Conservation (phyloP, 2,329 filamentous ascomycete genomes). For the Beauveria bassiana region DNA sequence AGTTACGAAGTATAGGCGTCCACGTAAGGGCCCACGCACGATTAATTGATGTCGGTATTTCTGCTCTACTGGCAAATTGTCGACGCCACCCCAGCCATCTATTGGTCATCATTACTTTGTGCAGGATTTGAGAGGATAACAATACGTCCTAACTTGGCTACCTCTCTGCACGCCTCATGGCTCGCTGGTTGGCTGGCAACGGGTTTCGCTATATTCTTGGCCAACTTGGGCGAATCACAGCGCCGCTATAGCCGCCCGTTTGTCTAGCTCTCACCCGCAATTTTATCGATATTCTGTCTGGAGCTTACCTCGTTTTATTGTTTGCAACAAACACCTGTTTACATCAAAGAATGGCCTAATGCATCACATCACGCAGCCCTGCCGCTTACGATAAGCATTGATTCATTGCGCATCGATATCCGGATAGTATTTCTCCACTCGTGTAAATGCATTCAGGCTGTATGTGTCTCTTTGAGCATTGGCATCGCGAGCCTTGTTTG, state of each 20-base stretch:
- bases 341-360: neutral
- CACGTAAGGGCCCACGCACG: no score
- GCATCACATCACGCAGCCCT: neutral
- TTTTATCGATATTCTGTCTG: neutral
- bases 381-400: neutral
- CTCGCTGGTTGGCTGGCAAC: neutral
- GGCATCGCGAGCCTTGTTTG: neutral
- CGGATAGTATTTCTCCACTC: neutral
- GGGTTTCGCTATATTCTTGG: neutral
- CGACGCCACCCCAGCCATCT: neutral
- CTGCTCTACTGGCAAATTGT: neutral
- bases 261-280: constrained; percentile 2
- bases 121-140: neutral
- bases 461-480: neutral
- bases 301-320: neutral
- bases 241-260: constrained; percentile 3
- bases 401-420: neutral
- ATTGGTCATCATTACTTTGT: neutral
- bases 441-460: neutral
- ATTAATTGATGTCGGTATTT: no score
- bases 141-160: no score
- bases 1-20: no score
- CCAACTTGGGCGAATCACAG: neutral
- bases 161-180: neutral
- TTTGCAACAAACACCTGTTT: neutral